A percentile compares a stretch with the other conserved stretches of the same genome.
Conservation (phyloP, 106 monocot species). For the Phalaenopsis aphrodite region DNA sequence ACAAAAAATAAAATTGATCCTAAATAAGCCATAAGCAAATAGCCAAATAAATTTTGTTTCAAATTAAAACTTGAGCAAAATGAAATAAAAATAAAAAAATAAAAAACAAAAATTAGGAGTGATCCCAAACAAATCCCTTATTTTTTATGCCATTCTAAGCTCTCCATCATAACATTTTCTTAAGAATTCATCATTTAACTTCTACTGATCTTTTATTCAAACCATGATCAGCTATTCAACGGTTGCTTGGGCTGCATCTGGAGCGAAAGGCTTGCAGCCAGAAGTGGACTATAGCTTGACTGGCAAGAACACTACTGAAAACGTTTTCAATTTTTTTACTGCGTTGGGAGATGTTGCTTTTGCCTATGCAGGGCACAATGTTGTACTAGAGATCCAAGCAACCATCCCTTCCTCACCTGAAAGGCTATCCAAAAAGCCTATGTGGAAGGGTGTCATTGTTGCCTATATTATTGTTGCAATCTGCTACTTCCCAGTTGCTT, state of each 20-base stretch:
- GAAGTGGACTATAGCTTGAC: not conserved
- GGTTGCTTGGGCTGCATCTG: not conserved
- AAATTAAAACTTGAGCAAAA: too few relatives aligned
- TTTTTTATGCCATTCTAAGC: too few relatives aligned
- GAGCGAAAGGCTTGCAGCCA: not conserved
- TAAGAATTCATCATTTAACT: not conserved
- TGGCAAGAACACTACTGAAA: not conserved
- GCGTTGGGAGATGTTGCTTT: conserved; percentile 1
- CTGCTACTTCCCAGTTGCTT: conserved; percentile 55
- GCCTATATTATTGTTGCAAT: conserved; percentile 49
- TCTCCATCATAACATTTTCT: not conserved
- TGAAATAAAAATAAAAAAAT: too few relatives aligned
- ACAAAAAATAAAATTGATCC: too few relatives aligned
- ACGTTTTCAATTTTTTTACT: conserved; percentile 2
- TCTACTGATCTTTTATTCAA: not conserved
- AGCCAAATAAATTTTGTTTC: too few relatives aligned
- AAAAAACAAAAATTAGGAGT: too few relatives aligned
- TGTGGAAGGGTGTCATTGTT: conserved; percentile 55
- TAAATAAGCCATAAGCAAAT: too few relatives aligned
- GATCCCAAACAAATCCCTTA: too few relatives aligned
- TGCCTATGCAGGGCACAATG: conserved; percentile 37
- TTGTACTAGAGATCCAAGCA: conserved; percentile 60
- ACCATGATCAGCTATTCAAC: conserved; percentile 1
- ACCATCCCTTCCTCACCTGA: conserved; percentile 54
- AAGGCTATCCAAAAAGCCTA: conserved; percentile 49